Percentiles rank a stretch among this genome's conserved stretches.
Evolutionary conservation across 148 eudicot species (phyloP).

Genomic region (Amaranthus palmeri): DNA sequence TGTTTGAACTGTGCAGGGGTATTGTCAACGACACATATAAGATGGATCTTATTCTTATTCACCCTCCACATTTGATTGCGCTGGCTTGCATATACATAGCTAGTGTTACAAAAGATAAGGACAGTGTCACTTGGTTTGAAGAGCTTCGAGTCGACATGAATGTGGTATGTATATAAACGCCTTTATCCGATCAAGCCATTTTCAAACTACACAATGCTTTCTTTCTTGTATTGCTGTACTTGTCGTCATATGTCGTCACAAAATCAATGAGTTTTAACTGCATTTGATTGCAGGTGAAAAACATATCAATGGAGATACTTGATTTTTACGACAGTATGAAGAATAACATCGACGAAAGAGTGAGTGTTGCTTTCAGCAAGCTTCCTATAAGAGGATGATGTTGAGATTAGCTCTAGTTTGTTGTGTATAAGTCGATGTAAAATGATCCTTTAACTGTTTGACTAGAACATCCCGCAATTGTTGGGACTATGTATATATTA

Average conservation of each 20-base stretch:
- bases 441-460: too few species aligned
- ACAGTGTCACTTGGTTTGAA: conserved; percentile 92
- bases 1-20: conserved; percentile 53
- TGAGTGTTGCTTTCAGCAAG: conserved; percentile 60
- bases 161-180: conserved; percentile 46
- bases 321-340: conserved; percentile 83
- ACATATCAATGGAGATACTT: conserved; percentile 90
- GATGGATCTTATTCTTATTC: conserved; percentile 91
- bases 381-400: conserved; percentile 37
- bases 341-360: conserved; percentile 62
- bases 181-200: not conserved
- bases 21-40: conserved; percentile 93
- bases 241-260: not conserved
- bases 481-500: too few species aligned
- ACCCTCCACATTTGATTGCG: conserved; percentile 93
- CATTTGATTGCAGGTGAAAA: conserved; percentile 65
- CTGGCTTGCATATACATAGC: conserved; percentile 95
- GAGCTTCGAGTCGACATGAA: conserved; percentile 98
- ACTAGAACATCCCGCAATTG: too few species aligned
- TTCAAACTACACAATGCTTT: not conserved
- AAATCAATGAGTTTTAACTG: not conserved
- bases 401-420: not conserved
- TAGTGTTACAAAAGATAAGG: conserved; percentile 84
- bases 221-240: not conserved
- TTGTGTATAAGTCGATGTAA: too few species aligned